These are phyloP conservation scores for Colletotrichum salicis DNA, from an alignment of 2,329 filamentous ascomycete species.

Conservation along the genomic window DNA sequence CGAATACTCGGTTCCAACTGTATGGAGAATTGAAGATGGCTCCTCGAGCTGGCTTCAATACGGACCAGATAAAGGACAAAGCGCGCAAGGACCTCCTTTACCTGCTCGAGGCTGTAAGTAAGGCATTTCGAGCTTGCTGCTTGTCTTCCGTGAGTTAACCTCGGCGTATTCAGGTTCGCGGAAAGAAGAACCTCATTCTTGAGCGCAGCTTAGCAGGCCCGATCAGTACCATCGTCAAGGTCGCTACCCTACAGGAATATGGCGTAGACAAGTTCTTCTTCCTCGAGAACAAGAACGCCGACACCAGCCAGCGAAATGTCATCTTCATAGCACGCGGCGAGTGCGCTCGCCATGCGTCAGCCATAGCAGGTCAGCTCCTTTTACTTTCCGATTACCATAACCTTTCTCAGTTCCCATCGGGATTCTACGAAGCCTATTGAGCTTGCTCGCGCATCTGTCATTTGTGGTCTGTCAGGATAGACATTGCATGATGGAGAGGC, in stretches of 20 bases:
- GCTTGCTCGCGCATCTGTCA: neutral
- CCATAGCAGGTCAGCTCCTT: constrained; percentile 81
- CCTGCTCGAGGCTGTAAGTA: constrained; percentile 93
- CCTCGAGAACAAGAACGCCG: constrained; percentile 93
- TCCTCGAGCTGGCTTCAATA: constrained; percentile 76
- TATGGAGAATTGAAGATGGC: constrained; percentile 72
- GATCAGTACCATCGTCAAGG: constrained; percentile 91
- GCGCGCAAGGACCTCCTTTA: constrained; percentile 89
- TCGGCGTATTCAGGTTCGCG: constrained; percentile 76
- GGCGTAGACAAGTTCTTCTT: constrained; percentile 98
- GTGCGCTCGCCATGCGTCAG: constrained; percentile 83
- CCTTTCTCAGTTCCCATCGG: neutral
- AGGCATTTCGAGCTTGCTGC: constrained; percentile 16
- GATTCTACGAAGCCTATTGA: neutral
- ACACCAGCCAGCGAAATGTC: constrained; percentile 93
- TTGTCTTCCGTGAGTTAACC: constrained; percentile 22
- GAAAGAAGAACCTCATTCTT: constrained; percentile 98
- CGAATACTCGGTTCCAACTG: constrained; percentile 30
- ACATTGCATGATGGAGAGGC: constrained; percentile 58
- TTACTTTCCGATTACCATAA: neutral
- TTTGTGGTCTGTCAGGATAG: neutral
- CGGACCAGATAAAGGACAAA: constrained; percentile 80
- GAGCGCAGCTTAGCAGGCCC: constrained; percentile 91
- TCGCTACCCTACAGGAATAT: constrained; percentile 94
- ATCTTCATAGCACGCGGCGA: constrained; percentile 94